Percentiles rank a stretch among this genome's conserved stretches.
Evolutionary conservation across 2,329 filamentous ascomycete genomes (phyloP).

Genomic region (Claviceps pazoutovae): DNA sequence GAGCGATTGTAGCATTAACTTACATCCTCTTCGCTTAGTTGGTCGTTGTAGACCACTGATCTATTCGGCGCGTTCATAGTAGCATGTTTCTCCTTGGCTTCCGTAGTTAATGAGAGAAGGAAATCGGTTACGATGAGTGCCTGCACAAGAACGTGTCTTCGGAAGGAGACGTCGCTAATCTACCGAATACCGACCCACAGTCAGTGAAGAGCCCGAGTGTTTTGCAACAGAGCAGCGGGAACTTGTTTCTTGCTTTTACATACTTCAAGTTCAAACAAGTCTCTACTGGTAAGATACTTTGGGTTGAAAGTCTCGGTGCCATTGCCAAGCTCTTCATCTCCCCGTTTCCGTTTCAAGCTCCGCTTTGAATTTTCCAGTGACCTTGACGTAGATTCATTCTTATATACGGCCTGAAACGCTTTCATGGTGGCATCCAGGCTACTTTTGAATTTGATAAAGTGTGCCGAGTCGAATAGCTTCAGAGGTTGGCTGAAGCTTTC

Average conservation of each 20-base stretch:
- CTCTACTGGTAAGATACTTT: conserved; percentile 94
- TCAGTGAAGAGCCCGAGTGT: background rate
- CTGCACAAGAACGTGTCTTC: conserved; percentile 88
- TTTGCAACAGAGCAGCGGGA: background rate
- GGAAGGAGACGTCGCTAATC: conserved; percentile 88
- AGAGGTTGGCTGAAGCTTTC: conserved; percentile 84
- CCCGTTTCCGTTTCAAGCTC: conserved; percentile 57
- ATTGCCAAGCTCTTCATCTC: conserved; percentile 38
- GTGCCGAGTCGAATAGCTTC: conserved; percentile 56
- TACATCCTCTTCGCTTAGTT: conserved; percentile 74
- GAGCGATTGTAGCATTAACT: conserved; percentile 19
- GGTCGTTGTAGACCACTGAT: conserved; percentile 68
- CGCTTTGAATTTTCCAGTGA: conserved; percentile 48
- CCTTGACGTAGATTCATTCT: conserved; percentile 36
- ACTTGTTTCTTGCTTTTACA: conserved; percentile 6
- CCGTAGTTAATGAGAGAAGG: conserved; percentile 72
- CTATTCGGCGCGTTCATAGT: conserved; percentile 59
- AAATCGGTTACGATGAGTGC: conserved; percentile 92
- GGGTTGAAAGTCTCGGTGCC: conserved; percentile 57
- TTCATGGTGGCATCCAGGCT: conserved; percentile 54
- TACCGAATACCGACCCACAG: conserved; percentile 17
- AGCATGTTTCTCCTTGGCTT: conserved; percentile 65
- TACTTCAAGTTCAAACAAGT: conserved; percentile 91
- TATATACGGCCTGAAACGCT: conserved; percentile 38
- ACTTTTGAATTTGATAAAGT: conserved; percentile 69